Evolutionary conservation across 2,329 filamentous ascomycete species (phyloP).

Genomic region (Sarocladium oryzae): DNA sequence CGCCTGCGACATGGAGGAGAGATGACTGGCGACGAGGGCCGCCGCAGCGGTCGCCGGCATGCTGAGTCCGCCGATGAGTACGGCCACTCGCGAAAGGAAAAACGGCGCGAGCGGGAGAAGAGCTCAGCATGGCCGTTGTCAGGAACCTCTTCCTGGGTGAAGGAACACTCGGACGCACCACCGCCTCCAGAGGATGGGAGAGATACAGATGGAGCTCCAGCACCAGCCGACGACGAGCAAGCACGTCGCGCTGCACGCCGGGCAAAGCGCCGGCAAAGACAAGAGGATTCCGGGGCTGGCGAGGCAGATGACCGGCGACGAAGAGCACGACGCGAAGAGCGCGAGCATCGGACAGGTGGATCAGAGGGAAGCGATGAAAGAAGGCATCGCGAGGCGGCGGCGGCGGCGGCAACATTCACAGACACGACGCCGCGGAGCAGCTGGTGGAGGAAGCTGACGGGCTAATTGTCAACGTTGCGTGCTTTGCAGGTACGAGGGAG

Average conservation of each 20-base stretch:
- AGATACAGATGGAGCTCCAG: constrained; percentile 24
- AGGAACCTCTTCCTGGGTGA: constrained; percentile 60
- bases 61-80: constrained; percentile 38
- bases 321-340: constrained; percentile 34
- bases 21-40: background rate
- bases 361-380: constrained; percentile 41
- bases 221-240: constrained; percentile 36
- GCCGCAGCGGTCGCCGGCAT: constrained; percentile 16
- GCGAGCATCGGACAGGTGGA: constrained; percentile 21
- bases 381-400: constrained; percentile 31
- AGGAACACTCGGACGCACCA: constrained; percentile 56
- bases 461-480: constrained; percentile 18
- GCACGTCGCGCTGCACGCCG: constrained; percentile 43
- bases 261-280: constrained; percentile 36
- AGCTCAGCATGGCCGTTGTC: constrained; percentile 51
- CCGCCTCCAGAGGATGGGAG: constrained; percentile 44
- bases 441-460: constrained; percentile 54
- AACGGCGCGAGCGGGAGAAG: constrained; percentile 27
- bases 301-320: constrained; percentile 38
- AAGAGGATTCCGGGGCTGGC: constrained; percentile 34
- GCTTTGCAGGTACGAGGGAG: no score
- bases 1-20: constrained; percentile 30
- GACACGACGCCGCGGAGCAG: constrained; percentile 45
- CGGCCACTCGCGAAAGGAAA: constrained; percentile 34
- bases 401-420: constrained; percentile 27